phyloP scores from a whole-genome alignment of 2,329 filamentous ascomycete genomes.

The Talaromyces pinophilus region DNA sequence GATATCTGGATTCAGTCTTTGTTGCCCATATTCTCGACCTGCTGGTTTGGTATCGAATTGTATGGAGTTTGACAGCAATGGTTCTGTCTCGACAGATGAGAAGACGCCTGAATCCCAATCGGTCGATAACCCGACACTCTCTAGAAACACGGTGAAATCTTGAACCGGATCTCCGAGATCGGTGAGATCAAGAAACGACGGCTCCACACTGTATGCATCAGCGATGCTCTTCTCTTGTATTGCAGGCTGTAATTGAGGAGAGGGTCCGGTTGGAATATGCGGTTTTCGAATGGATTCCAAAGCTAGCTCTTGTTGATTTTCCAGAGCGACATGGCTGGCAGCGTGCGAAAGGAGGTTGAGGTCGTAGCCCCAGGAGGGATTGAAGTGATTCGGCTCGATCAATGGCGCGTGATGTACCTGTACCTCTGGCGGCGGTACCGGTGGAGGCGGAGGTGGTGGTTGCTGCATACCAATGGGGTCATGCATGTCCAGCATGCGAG shows the following conservation, averaged over 20 bases:
- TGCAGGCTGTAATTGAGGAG: constrained; percentile 39
- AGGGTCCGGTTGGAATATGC: constrained; percentile 34
- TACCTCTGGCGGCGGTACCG: constrained; percentile 38
- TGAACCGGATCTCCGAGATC: constrained; percentile 52
- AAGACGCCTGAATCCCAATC: constrained; percentile 54
- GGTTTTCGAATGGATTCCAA: constrained; percentile 42
- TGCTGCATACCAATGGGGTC: constrained; percentile 33
- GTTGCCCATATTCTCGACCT: constrained; percentile 32
- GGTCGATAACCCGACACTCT: constrained; percentile 52
- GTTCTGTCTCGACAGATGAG: constrained; percentile 43
- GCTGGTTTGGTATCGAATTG: constrained; percentile 40
- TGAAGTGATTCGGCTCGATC: constrained; percentile 49
- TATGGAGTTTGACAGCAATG: constrained; percentile 40
- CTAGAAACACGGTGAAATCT: constrained; percentile 52
- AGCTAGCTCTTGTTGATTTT: constrained; percentile 45
- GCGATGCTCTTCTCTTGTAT: constrained; percentile 42
- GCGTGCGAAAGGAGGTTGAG: constrained; percentile 52
- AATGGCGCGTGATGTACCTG: constrained; percentile 42
- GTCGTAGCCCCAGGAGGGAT: constrained; percentile 54
- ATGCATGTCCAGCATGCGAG: constrained; percentile 49
- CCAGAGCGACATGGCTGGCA: constrained; percentile 52
- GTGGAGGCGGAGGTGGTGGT: constrained; percentile 24
- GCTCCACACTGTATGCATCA: constrained; percentile 47
- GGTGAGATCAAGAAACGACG: constrained; percentile 48
- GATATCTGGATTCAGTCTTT: constrained; percentile 43